phyloP scores from a whole-genome alignment of 164 flowering plant genomes.

The Stephania japonica region DNA sequence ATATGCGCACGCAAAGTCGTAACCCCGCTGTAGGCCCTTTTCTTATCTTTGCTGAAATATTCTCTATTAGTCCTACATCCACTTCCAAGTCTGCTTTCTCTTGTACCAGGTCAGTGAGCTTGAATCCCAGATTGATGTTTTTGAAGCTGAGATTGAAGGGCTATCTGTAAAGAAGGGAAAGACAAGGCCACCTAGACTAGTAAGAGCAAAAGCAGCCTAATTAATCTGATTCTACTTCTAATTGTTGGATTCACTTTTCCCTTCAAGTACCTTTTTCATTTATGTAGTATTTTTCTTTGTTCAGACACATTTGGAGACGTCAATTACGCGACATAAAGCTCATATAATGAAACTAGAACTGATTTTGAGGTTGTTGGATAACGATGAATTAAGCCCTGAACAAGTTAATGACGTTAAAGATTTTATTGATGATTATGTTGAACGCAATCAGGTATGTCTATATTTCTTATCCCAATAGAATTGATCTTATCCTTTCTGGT shows the following conservation, averaged over 20 bases:
- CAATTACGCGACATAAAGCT: constrained; percentile 86
- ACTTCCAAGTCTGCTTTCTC: not conserved
- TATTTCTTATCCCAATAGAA: not conserved
- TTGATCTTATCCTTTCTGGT: not conserved
- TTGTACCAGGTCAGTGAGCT: constrained; percentile 73
- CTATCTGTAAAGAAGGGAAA: constrained; percentile 92
- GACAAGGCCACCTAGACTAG: constrained; percentile 97
- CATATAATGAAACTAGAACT: constrained; percentile 92
- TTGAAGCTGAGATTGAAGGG: constrained; percentile 97
- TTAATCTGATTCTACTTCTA: not conserved
- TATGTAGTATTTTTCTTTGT: constrained; percentile 12
- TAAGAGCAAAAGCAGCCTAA: constrained; percentile 20
- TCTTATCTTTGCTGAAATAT: not conserved
- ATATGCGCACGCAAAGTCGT: not conserved
- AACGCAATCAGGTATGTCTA: constrained; percentile 81
- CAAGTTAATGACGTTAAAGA: constrained; percentile 96
- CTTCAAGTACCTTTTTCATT: not conserved
- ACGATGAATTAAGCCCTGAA: constrained; percentile 97
- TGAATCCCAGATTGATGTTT: constrained; percentile 83
- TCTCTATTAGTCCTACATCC: not conserved
- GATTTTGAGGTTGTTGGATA: constrained; percentile 87
- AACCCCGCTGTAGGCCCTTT: not conserved
- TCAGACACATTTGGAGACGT: constrained; percentile 89
- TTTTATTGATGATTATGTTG: constrained; percentile 91
- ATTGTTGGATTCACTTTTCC: not conserved